Base-by-base conservation (phyloP, 768 basidiomycete species). In the Mrakia hoshinonis region DNA sequence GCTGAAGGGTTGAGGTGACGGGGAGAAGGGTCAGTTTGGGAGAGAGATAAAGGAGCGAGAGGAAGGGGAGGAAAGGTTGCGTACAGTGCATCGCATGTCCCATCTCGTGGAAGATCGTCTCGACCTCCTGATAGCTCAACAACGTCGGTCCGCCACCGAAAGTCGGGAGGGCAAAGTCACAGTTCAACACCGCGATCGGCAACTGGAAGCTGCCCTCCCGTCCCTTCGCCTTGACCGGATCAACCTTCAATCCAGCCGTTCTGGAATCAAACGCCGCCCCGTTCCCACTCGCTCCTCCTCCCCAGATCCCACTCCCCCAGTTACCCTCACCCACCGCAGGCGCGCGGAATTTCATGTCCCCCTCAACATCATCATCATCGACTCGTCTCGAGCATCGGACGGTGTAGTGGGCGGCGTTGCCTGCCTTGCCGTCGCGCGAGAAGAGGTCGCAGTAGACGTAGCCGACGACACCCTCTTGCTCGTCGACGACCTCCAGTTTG, bases 11-110 rank as follows among this genome's bases (percentile, higher is more conserved):
- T 29, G 68, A 24, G 12, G 26, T 12, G 38, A n/a, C 18, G 43
- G 6, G n/a, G 22, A 55, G 43, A 67, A 55, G 61, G 43, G 64
- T 71, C 61, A 68, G 63, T 71, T 18, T 48, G 26, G 10, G 47
- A 43, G 47, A 60, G 65, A 63, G 43, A 43, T 15, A 15, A 29
- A 31, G 46, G n/a, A 64, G 43, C 4, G 55, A n/a, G 46, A 66
- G 38, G 22, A 55, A 74, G 43, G 68, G 60, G 60, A 24, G 4
- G 34, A 34, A 55, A 36, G 51, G 15, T n/a, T 20, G 83, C 92
- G 83, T 77, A 97, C 96, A 99, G 78, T 99, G 96, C 86, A 99
- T 92, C 13, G 96, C 96, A 81, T 99, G 96, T 0, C 96, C 96
- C 92, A 98, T 96, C 81, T 99, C 96, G 76, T 99, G 96, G 81